Evolutionary conservation across 495 filamentous ascomycete genomes (phyloP).

Genomic region (Talaromyces wortmannii): DNA sequence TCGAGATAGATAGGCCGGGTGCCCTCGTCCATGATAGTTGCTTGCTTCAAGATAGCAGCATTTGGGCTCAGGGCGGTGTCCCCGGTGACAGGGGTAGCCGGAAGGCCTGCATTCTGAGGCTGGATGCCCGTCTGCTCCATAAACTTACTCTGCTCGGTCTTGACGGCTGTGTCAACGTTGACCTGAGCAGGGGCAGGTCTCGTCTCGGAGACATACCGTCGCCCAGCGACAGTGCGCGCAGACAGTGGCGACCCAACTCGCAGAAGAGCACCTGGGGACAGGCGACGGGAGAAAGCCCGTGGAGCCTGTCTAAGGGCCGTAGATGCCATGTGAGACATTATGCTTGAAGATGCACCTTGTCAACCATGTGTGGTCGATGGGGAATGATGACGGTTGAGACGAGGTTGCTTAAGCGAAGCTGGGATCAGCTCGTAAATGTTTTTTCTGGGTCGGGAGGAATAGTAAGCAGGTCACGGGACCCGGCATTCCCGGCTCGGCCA

Average conservation of each 20-base stretch:
- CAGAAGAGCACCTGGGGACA: conserved; percentile 42
- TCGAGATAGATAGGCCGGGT: conserved; percentile 94
- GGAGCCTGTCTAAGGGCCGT: conserved; percentile 73
- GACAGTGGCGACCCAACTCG: conserved; percentile 27
- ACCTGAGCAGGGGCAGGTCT: conserved; percentile 76
- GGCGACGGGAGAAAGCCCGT: conserved; percentile 52
- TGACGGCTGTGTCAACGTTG: conserved; percentile 73
- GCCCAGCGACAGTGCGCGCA: conserved; percentile 20
- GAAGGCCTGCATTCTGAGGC: conserved; percentile 45
- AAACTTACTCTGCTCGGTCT: conserved; percentile 75
- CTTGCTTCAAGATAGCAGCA: conserved; percentile 86
- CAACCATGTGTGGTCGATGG: neutral
- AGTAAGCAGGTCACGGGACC: neutral
- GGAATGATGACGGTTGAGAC: neutral
- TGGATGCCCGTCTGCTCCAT: conserved; percentile 61
- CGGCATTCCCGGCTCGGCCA: neutral
- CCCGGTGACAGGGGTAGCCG: conserved; percentile 49
- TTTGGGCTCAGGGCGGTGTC: conserved; percentile 73
- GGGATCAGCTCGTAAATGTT: neutral
- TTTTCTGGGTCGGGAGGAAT: neutral
- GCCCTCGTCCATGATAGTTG: conserved; percentile 89
- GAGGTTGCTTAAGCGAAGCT: neutral
- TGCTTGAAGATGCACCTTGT: neutral
- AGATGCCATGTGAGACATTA: conserved; percentile 68
- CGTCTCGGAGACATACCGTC: conserved; percentile 80